Evolutionary conservation across 768 basidiomycete species (phyloP).

Genomic region (Collybia nuda): DNA sequence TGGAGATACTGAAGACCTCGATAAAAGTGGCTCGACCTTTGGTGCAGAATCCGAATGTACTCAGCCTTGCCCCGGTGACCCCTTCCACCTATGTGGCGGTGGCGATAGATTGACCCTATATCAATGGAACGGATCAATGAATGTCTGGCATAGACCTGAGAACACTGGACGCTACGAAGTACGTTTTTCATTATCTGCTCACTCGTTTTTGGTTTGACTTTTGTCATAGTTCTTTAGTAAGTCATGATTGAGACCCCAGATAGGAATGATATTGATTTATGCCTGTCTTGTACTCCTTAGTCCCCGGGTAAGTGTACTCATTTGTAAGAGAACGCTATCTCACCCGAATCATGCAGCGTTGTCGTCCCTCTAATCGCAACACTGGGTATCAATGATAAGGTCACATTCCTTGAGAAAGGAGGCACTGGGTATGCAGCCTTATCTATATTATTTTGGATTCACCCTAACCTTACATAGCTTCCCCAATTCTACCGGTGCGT

Average conservation of each 20-base stretch:
- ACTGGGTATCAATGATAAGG: conserved; percentile 78
- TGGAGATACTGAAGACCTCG: conserved; percentile 63
- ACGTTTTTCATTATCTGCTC: conserved; percentile 16
- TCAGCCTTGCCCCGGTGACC: conserved; percentile 68
- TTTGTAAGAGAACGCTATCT: conserved; percentile 1
- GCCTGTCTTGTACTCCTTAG: conserved; percentile 20
- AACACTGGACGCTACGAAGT: conserved; percentile 75
- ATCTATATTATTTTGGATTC: no score
- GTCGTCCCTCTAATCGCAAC: conserved; percentile 75
- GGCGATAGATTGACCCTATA: conserved; percentile 53
- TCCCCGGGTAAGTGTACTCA: conserved; percentile 42
- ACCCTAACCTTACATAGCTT: conserved; percentile 29
- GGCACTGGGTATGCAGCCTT: conserved; percentile 56
- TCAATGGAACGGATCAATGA: conserved; percentile 49
- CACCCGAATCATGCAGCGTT: conserved; percentile 39
- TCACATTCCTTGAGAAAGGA: conserved; percentile 74
- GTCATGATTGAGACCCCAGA: conserved; percentile 11
- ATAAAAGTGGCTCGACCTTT: conserved; percentile 33
- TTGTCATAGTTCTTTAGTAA: conserved; percentile 44
- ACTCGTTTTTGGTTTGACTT: conserved; percentile 7
- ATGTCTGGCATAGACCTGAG: conserved; percentile 63
- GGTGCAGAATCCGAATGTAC: conserved; percentile 43
- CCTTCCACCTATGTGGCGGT: conserved; percentile 67
- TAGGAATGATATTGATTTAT: not conserved
- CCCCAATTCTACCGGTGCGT: conserved; percentile 71